Percentiles rank a stretch among this genome's conserved stretches.
These are phyloP conservation scores for Starmerella sp. DNA, from an alignment of 805 yeast genomes.

Conservation along the genomic window DNA sequence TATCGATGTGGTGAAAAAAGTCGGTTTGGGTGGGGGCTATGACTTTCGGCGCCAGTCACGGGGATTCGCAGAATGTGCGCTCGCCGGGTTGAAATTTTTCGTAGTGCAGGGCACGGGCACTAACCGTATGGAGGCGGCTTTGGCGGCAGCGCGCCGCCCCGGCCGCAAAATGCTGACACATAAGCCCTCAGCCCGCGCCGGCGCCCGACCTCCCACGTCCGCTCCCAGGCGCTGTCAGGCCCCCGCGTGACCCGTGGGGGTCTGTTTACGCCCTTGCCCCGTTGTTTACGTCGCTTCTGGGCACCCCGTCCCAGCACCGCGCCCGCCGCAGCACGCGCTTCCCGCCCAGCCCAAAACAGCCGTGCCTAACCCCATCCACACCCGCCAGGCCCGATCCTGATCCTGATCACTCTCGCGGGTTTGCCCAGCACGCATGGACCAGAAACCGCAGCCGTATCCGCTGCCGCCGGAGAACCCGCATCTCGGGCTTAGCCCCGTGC, in stretches of 20 bases:
- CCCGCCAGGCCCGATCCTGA: neutral
- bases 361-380: no score
- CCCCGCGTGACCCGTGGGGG: no score
- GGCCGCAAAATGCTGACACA: neutral
- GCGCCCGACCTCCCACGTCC: no score
- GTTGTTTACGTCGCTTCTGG: neutral
- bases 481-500: conserved; percentile 21
- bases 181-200: conserved; percentile 5
- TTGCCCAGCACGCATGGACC: neutral
- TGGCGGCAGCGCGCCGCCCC: neutral
- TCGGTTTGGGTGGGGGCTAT: conserved; percentile 4
- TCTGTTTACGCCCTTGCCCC: conserved; percentile 4
- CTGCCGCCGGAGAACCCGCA: conserved; percentile 33
- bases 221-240: neutral
- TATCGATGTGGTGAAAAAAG: conserved; percentile 14
- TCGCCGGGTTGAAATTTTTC: neutral
- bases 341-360: neutral
- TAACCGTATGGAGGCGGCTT: neutral
- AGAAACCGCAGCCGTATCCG: conserved; percentile 17
- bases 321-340: neutral
- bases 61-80: neutral
- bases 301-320: neutral
- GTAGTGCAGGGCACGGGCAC: neutral
- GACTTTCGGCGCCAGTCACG: conserved; percentile 1
- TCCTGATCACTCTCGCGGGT: neutral